Percentiles rank a stretch among this genome's conserved stretches.
Evolutionary conservation across 306 rosid species (phyloP).

Genomic region (Ormosia semicastrata): DNA sequence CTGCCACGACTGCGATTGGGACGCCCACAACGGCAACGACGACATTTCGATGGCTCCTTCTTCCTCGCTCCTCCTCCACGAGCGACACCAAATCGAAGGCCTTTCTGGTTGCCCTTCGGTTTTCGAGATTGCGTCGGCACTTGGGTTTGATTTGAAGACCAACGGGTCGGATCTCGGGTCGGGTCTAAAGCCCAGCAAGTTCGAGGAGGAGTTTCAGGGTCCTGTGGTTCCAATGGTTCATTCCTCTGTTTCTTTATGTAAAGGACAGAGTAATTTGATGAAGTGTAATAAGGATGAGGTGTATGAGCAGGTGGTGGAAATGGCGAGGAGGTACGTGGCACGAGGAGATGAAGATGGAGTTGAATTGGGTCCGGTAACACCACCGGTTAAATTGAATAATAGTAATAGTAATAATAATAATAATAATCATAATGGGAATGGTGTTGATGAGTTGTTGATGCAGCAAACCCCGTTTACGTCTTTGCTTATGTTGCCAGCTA

Average conservation of each 20-base stretch:
- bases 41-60: background rate
- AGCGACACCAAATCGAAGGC: constrained; percentile 20
- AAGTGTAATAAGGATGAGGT: constrained; percentile 5
- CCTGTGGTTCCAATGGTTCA: background rate
- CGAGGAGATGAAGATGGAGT: background rate
- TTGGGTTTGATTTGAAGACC: constrained; percentile 24
- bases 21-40: constrained; percentile 5
- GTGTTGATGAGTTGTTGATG: constrained; percentile 23
- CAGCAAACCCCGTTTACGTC: constrained; percentile 42
- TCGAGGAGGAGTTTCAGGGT: background rate
- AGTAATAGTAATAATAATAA: background rate
- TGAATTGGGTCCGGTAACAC: background rate
- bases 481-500: constrained; percentile 26
- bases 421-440: background rate
- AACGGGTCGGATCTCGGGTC: background rate
- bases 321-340: constrained; percentile 17
- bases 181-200: no score
- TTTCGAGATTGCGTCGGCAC: constrained; percentile 20
- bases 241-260: background rate
- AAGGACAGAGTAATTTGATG: background rate
- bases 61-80: background rate
- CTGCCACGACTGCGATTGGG: constrained; percentile 39
- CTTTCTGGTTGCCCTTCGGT: constrained; percentile 47
- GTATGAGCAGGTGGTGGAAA: constrained; percentile 35
- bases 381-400: background rate